Percentiles rank a stretch among this genome's conserved stretches.
Evolutionary conservation across 148 eudicot genomes (phyloP).

Genomic region (Fagopyrum tataricum): DNA sequence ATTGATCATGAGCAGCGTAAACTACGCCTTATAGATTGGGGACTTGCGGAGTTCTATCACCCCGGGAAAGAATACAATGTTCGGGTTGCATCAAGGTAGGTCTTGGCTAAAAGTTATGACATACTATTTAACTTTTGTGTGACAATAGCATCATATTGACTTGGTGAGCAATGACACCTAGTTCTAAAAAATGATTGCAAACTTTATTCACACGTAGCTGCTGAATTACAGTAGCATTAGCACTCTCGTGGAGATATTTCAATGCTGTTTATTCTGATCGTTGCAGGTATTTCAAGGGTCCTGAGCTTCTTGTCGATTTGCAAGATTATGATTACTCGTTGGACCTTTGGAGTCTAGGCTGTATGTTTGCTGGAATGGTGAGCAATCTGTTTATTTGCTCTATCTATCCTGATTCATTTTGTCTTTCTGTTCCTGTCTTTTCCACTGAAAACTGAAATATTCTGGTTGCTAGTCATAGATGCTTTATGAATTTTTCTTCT

Average conservation of each 20-base stretch:
- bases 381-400: constrained; percentile 17
- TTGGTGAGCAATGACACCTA: not conserved
- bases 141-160: not conserved
- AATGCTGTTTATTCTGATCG: not conserved
- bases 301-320: constrained; percentile 95
- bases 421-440: not conserved
- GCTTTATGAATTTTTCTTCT: not conserved
- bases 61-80: constrained; percentile 89
- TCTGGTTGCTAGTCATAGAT: not conserved
- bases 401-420: not conserved
- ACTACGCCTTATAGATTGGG: constrained; percentile 94
- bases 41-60: constrained; percentile 87
- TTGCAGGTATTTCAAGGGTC: constrained; percentile 93
- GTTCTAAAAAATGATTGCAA: not conserved
- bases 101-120: constrained; percentile 4
- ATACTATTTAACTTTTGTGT: not conserved
- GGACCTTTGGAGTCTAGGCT: constrained; percentile 96
- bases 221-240: not conserved
- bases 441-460: not conserved
- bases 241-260: not conserved
- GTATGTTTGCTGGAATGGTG: constrained; percentile 99
- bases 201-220: not conserved
- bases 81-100: constrained; percentile 93
- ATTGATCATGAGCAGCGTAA: constrained; percentile 91
- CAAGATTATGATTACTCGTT: constrained; percentile 98